Conservation (phyloP, 768 basidiomycete genomes). For the Lactarius sanguifluus region DNA sequence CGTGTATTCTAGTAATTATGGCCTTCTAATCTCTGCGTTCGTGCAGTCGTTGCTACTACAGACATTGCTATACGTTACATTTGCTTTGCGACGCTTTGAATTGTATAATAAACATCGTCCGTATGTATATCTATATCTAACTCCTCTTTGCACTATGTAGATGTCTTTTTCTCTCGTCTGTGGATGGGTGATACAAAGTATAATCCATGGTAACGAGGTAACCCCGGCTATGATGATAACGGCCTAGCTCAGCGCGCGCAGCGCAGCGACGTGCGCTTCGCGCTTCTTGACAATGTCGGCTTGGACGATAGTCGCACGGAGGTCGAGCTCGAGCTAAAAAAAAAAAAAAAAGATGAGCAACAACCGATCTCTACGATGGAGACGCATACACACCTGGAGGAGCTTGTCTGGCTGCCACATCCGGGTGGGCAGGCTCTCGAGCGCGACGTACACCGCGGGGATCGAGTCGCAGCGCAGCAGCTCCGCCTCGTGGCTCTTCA, state of each 20-base stretch:
- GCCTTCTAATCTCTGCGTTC: neutral
- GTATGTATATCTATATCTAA: neutral
- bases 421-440: slow-evolving; percentile 87
- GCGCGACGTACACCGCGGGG: slow-evolving; percentile 82
- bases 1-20: neutral
- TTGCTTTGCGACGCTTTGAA: neutral
- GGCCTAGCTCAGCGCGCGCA: slow-evolving; percentile 35
- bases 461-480: slow-evolving; percentile 82
- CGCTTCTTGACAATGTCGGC: slow-evolving; percentile 54
- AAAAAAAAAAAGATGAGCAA: neutral
- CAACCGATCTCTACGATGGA: neutral
- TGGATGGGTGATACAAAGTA: neutral
- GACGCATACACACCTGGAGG: slow-evolving; percentile 61
- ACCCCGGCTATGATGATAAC: neutral
- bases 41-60: neutral
- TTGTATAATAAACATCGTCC: neutral
- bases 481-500: slow-evolving; percentile 81
- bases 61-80: neutral
- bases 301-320: slow-evolving; percentile 50
- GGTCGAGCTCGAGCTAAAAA: slow-evolving; percentile 53
- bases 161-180: neutral
- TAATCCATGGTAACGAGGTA: neutral
- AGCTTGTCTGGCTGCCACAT: slow-evolving; percentile 94
- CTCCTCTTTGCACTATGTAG: neutral
- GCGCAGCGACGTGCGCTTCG: slow-evolving; percentile 47